These are phyloP conservation scores for Microstegium vimineum DNA, from an alignment of 176 grass and related monocot genomes.

Conservation along the genomic window DNA sequence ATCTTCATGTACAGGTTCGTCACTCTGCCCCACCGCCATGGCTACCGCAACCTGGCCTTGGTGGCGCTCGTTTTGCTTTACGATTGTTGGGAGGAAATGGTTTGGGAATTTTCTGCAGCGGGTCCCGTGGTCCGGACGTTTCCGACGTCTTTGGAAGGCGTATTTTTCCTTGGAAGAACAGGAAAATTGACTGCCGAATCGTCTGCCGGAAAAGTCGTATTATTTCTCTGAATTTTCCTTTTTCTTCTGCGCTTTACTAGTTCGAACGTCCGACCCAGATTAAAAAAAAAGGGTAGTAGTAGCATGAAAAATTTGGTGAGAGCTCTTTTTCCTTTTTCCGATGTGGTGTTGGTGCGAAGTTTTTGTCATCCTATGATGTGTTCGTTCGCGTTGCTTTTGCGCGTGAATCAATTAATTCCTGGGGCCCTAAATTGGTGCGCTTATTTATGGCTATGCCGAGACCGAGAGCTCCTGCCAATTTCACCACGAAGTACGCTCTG, in stretches of 20 bases:
- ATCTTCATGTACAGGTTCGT: constrained; percentile 98
- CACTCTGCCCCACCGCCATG: background rate
- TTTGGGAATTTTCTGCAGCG: background rate
- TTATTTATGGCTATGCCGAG: background rate
- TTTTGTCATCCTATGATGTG: constrained; percentile 18
- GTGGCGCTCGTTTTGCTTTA: background rate
- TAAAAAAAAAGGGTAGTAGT: background rate
- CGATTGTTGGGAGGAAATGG: background rate
- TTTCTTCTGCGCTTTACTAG: background rate
- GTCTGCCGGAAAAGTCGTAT: background rate
- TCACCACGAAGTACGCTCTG: background rate
- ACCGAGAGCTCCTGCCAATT: background rate
- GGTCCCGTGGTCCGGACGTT: background rate
- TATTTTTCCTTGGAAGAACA: no score
- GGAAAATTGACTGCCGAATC: constrained; percentile 3
- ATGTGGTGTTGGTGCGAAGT: constrained; percentile 16
- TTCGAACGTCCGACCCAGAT: background rate
- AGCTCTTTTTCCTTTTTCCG: background rate
- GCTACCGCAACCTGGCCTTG: no score
- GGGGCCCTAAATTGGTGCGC: background rate
- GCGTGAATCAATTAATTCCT: constrained; percentile 36
- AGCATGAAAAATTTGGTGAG: background rate
- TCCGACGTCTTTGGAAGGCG: constrained; percentile 39
- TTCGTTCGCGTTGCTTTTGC: constrained; percentile 27
- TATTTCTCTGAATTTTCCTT: background rate